Base-by-base conservation (phyloP, 208 protist species). In the Trypanosoma theileri region DNA sequence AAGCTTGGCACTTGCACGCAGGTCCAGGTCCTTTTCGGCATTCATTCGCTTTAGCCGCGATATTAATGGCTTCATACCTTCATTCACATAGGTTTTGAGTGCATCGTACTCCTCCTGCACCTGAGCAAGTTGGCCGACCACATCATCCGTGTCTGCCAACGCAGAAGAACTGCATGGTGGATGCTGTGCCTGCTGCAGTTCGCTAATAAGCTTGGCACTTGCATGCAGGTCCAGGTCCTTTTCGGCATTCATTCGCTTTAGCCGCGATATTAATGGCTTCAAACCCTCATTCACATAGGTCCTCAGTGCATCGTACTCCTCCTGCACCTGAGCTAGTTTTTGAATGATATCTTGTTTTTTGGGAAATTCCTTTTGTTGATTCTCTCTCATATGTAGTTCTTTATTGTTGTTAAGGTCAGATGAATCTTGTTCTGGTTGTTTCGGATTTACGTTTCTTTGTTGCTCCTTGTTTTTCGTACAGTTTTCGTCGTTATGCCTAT, bases 31-130 rank as follows among this genome's bases (percentile, higher is more conserved):
- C 65, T 58, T 69, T 28, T 69, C 56, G 28, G 11, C 19, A 19
- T 55, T 59, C 44, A 57, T 26, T 13, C 59, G 51, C 64, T 61
- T 50, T 9, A 69, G 51, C 1, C 7, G 3, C 13, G 51, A 45
- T 53, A 69, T 59, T 16, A 45, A 14, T 13, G 57, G 66, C 31
- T 71, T 71, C 8, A 64, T 1, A 21, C 44, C 0, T 2, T 64
- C 28, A 7, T 71, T 45, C 3, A 62, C 45, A 59, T 28, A 59
- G 14, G 11, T 31, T 21, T 69, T 61, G 0, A 61, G 22, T 6
- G 42, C 35, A 17, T 69, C 65, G 24, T 53, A 52, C 24, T 59
- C 65, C 51, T 56, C 52, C 52, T 59, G 13, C 26, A 68, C 26
- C 35, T 59, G 54, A 19, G 17, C 16, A 42, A 63, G 3, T 9